Evolutionary conservation across 768 basidiomycete species (phyloP), one percentile per base, ranked within the genome.

Genomic region (Panellus pusillus): DNA sequence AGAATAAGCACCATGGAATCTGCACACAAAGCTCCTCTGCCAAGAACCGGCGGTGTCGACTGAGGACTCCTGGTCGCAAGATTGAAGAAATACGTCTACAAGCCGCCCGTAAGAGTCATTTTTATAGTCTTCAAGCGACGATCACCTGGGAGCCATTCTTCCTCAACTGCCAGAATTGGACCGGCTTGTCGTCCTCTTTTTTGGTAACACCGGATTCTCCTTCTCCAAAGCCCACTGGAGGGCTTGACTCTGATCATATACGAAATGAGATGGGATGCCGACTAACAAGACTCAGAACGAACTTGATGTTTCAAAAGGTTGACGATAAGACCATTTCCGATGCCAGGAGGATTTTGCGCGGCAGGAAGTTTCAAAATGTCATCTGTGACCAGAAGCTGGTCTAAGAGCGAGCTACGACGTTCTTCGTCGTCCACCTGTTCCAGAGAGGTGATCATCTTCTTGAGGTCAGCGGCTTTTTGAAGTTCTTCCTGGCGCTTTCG

Each of bases 161-260:
- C 62, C 71, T 79, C 27, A 85, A 68, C 63, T 91, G 85, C 94
- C 93, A 97, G 63, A 97, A 93, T 67, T 96, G 94, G 1, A 93
- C 89, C 0, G 91, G 87, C 32, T 76, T 79, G 53, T 93, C 92
- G 0, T 68, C 66, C 45, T 84, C 82, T 29, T 72, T 79, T 52
- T 74, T 79, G 93, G 94, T 12, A 94, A 69, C 36, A 70, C 68
- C 0, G 94, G 93, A 63, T 91, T 83, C 68, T 97, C 93, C 24
- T 75, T 81, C 14, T 84, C 79, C 27, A 95, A 76, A 61, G 90
- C 91, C 93, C 94, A 97, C 63, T 86, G 81, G 40, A 94, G 69
- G 1, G 84, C 92, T 81, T 94, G 91, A 45, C 73, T 84, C 91
- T 93, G 50, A 13, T 39, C 12, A 32, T 13, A 44, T 1, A 47